Evolutionary conservation across 192 early-diverging fungal species (phyloP).

Genomic region (Coemansia biformis): DNA sequence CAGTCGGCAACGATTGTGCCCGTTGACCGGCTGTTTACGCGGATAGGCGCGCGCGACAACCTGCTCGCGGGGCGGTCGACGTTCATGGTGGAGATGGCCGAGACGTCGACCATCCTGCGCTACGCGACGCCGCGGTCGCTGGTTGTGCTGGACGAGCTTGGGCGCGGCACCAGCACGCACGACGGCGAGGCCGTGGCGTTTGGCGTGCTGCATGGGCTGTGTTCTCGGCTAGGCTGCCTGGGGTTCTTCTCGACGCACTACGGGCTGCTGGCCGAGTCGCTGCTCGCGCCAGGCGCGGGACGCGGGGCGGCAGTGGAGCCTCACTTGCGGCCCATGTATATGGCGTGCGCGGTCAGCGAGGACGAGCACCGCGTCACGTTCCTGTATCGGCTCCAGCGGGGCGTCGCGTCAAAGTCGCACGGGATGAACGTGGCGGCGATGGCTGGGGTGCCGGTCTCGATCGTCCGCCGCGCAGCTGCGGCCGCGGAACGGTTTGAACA

Average conservation of each 20-base stretch:
- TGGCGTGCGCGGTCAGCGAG: conserved; percentile 80
- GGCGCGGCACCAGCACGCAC: conserved; percentile 93
- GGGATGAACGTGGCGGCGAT: conserved; percentile 99
- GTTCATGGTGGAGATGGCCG: conserved; percentile 93
- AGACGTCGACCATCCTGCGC: conserved; percentile 86
- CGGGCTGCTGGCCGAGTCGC: conserved; percentile 81
- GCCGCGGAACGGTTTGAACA: conserved; percentile 74
- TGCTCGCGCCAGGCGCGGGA: conserved; percentile 15
- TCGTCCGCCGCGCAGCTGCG: conserved; percentile 65
- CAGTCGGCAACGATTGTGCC: conserved; percentile 63
- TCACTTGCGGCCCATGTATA: conserved; percentile 76
- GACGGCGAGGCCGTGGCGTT: conserved; percentile 97
- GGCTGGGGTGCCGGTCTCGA: conserved; percentile 76
- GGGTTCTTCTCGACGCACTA: conserved; percentile 98
- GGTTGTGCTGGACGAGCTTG: conserved; percentile 96
- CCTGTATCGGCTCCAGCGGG: conserved; percentile 81
- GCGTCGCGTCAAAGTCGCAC: conserved; percentile 87
- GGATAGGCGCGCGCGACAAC: conserved; percentile 97
- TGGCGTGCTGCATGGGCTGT: conserved; percentile 79
- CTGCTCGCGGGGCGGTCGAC: conserved; percentile 92
- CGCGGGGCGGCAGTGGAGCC: conserved; percentile 41
- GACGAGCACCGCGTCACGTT: conserved; percentile 85
- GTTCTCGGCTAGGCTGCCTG: conserved; percentile 75
- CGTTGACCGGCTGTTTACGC: conserved; percentile 93
- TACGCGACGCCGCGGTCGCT: conserved; percentile 86